phyloP scores from a whole-genome alignment of 2,329 filamentous ascomycete genomes.

The Sarocladium brachiariae region DNA sequence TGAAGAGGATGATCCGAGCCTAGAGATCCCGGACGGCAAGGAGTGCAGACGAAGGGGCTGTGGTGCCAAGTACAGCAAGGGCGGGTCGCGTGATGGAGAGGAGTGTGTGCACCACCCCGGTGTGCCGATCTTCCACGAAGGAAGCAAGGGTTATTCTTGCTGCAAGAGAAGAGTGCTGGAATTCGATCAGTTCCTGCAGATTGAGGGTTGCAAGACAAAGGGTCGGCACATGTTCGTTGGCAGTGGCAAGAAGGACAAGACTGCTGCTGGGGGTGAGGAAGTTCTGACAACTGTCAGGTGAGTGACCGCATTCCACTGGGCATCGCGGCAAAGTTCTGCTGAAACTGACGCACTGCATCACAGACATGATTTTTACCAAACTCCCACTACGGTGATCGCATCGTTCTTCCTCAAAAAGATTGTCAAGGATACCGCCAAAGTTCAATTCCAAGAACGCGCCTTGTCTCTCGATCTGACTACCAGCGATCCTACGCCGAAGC shows the following conservation, averaged over 20 bases:
- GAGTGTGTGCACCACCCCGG: slow-evolving; percentile 86
- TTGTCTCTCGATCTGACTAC: slow-evolving; percentile 81
- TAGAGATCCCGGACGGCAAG: slow-evolving; percentile 66
- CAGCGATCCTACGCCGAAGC: slow-evolving; percentile 67
- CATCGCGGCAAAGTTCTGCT: background rate
- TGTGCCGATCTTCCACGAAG: slow-evolving; percentile 90
- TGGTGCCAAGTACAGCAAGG: slow-evolving; percentile 56
- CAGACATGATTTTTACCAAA: slow-evolving; percentile 88
- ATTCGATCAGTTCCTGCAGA: slow-evolving; percentile 97
- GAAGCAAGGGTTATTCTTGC: slow-evolving; percentile 95
- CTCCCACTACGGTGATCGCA: slow-evolving; percentile 73
- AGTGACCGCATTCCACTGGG: slow-evolving; percentile 17
- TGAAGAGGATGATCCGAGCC: slow-evolving; percentile 75
- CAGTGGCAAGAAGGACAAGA: slow-evolving; percentile 58
- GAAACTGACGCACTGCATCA: background rate
- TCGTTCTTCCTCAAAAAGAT: slow-evolving; percentile 98
- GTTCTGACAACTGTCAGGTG: slow-evolving; percentile 71
- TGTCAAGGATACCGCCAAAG: slow-evolving; percentile 67
- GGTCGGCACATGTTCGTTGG: slow-evolving; percentile 78
- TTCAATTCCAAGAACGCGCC: slow-evolving; percentile 58
- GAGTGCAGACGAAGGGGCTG: slow-evolving; percentile 76
- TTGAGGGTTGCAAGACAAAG: slow-evolving; percentile 83
- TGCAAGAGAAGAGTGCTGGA: slow-evolving; percentile 93
- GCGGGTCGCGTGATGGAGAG: slow-evolving; percentile 58
- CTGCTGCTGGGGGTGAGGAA: slow-evolving; percentile 53